Evolutionary conservation across 1,139 yeast species (phyloP).

Genomic region (Candida smagusa): DNA sequence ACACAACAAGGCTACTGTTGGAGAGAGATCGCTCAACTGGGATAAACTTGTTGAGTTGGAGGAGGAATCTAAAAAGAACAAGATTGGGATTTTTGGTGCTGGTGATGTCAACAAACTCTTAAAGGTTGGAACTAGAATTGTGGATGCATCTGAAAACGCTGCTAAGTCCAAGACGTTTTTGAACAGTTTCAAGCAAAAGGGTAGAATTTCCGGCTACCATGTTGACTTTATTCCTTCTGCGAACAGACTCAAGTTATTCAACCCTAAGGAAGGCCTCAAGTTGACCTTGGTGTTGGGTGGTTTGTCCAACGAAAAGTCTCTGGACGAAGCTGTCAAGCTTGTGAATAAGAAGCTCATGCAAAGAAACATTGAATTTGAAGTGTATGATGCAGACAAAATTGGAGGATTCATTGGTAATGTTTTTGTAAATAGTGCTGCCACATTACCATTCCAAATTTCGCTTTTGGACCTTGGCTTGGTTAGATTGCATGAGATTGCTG

Average conservation of each 20-base stretch:
- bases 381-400: conserved; percentile 68
- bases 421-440: conserved; percentile 47
- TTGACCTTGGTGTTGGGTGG: conserved; percentile 78
- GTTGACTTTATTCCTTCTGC: conserved; percentile 72
- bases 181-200: conserved; percentile 65
- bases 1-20: conserved; percentile 68
- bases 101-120: conserved; percentile 47
- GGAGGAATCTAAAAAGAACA: conserved; percentile 51
- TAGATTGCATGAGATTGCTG: conserved; percentile 63
- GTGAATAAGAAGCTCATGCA: conserved; percentile 60
- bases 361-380: conserved; percentile 67
- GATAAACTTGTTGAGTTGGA: conserved; percentile 74
- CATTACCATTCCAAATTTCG: conserved; percentile 55
- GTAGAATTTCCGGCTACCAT: conserved; percentile 52
- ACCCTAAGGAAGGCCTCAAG: conserved; percentile 71
- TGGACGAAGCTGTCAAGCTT: conserved; percentile 55
- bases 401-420: conserved; percentile 82
- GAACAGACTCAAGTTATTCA: conserved; percentile 61
- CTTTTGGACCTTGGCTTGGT: conserved; percentile 66
- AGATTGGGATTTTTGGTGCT: conserved; percentile 57
- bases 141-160: conserved; percentile 76
- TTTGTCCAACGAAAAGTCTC: conserved; percentile 49
- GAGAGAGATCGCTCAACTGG: conserved; percentile 75
- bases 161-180: conserved; percentile 73
- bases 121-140: conserved; percentile 55